These are phyloP conservation scores for Boletus pseudo-olivaceus DNA, from an alignment of 768 basidiomycete species.

Conservation along the genomic window DNA sequence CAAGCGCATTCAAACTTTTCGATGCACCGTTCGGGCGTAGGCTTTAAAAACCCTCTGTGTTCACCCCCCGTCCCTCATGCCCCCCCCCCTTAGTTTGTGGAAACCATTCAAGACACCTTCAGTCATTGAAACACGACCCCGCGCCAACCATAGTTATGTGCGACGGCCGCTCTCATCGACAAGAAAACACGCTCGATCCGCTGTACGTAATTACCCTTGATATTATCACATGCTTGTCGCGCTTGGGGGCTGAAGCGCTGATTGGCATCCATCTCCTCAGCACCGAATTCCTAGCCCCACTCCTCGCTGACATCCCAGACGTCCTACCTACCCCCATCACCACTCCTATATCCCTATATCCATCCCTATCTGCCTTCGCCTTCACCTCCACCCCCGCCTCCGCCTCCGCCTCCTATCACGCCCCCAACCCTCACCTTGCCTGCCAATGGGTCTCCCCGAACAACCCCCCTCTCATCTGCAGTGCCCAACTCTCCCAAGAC, in stretches of 20 bases:
- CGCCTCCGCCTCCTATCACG: neutral
- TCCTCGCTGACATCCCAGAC: conserved; percentile 4
- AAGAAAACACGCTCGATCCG: neutral
- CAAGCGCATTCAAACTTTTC: neutral
- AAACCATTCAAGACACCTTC: neutral
- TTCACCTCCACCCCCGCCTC: neutral
- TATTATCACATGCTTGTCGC: neutral
- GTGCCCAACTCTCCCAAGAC: conserved; percentile 1
- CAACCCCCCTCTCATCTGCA: neutral
- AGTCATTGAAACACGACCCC: neutral
- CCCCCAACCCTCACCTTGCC: neutral
- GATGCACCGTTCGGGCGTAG: neutral
- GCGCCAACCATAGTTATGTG: conserved; percentile 2
- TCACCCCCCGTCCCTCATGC: neutral
- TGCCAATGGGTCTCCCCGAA: conserved; percentile 12
- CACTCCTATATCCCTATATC: no score
- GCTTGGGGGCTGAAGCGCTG: neutral
- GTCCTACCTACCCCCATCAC: neutral
- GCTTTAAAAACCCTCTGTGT: conserved; percentile 4
- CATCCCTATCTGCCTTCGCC: neutral
- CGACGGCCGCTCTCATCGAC: neutral
- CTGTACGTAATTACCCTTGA: conserved; percentile 4
- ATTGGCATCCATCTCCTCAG: conserved; percentile 1
- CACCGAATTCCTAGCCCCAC: conserved; percentile 10
- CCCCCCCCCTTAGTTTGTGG: neutral